Percentiles rank a stretch among this genome's conserved stretches.
Conservation (phyloP, 2,329 filamentous ascomycete genomes). For the Aspergillus oerlinghausenensis region DNA sequence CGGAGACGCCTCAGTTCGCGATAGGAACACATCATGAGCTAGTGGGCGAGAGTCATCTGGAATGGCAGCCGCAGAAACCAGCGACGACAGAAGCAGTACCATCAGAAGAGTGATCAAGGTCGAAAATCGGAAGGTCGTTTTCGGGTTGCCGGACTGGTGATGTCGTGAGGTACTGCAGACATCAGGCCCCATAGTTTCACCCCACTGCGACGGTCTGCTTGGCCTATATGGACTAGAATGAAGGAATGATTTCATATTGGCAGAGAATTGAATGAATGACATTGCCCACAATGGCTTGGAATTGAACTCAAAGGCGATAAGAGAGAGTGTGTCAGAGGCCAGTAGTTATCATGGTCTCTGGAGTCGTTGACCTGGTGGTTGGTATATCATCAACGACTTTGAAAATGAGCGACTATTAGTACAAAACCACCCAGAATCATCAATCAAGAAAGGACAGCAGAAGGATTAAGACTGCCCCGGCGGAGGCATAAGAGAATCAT, state of each 20-base stretch:
- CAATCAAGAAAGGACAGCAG: neutral
- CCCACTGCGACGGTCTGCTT: neutral
- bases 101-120: constrained; percentile 1
- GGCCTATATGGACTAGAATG: too few relatives aligned
- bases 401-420: neutral
- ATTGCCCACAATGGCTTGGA: neutral
- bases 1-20: constrained; percentile 1
- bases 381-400: neutral
- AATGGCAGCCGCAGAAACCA: constrained; percentile 8
- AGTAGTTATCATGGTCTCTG: neutral
- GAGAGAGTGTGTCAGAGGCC: neutral
- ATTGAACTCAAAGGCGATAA: neutral
- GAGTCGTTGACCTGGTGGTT: neutral
- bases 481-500: neutral
- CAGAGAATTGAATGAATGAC: constrained; percentile 2
- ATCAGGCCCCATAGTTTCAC: constrained; percentile 1
- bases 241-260: neutral
- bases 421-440: neutral
- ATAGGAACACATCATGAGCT: neutral
- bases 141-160: neutral
- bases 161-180: neutral
- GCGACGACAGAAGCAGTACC: constrained; percentile 6
- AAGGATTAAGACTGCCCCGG: neutral
- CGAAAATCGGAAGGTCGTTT: neutral
- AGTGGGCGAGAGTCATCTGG: constrained; percentile 9